These are phyloP conservation scores for Maudiozyma serrabonitensis DNA, from an alignment of 805 yeast species.

Conservation along the genomic window DNA sequence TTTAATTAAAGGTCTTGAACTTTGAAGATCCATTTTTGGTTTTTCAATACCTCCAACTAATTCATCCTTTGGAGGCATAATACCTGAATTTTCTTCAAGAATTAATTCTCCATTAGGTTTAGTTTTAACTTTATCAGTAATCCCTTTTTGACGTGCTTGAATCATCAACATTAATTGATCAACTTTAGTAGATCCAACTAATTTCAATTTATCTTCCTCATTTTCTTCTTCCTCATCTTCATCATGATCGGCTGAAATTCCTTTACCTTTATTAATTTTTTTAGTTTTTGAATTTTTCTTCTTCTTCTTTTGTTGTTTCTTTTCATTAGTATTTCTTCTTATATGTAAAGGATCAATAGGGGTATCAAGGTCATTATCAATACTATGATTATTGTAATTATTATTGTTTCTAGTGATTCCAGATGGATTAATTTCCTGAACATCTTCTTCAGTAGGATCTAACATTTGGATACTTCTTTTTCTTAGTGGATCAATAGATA, in stretches of 20 bases:
- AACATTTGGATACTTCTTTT: not conserved
- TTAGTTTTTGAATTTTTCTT: not conserved
- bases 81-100: slow-evolving; percentile 39
- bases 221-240: not conserved
- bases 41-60: slow-evolving; percentile 76
- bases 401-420: not conserved
- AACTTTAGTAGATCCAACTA: slow-evolving; percentile 78
- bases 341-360: not conserved
- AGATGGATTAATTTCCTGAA: not conserved
- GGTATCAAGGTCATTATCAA: not conserved
- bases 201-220: slow-evolving; percentile 60
- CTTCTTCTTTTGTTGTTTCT: not conserved
- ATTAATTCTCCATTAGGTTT: slow-evolving; percentile 62
- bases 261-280: not conserved
- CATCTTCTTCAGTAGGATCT: not conserved
- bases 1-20: not conserved
- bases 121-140: slow-evolving; percentile 52
- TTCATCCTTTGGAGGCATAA: slow-evolving; percentile 49
- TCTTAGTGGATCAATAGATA: not conserved
- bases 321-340: not conserved
- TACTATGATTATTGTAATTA: not conserved
- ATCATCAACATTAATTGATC: slow-evolving; percentile 87
- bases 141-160: slow-evolving; percentile 76
- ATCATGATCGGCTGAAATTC: slow-evolving; percentile 23
- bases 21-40: slow-evolving; percentile 27